Percentiles rank a stretch among this genome's conserved stretches.
phyloP scores from a whole-genome alignment of 768 basidiomycete species.

The Exsudoporus frostii region DNA sequence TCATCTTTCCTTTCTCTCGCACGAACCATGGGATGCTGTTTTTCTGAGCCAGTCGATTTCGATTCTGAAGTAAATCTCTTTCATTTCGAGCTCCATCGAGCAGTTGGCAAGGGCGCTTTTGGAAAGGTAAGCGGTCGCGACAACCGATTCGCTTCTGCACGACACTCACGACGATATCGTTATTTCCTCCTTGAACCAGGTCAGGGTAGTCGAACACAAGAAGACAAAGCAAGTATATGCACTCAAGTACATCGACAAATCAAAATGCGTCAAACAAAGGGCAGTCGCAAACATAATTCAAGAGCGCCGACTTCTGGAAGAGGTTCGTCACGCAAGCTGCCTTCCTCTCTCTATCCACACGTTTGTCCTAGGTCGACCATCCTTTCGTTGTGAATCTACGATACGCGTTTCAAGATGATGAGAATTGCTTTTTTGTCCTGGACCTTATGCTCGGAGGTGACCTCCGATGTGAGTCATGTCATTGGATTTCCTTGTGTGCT shows the following conservation, averaged over 20 bases:
- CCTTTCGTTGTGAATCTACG: constrained; percentile 87
- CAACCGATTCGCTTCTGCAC: background rate
- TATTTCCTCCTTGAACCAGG: constrained; percentile 42
- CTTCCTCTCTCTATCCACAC: constrained; percentile 9
- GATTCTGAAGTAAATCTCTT: constrained; percentile 83
- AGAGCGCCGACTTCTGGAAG: constrained; percentile 87
- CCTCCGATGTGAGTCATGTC: constrained; percentile 67
- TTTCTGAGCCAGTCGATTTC: constrained; percentile 81
- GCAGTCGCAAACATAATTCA: constrained; percentile 93
- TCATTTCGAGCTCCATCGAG: constrained; percentile 94
- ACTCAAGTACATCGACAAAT: constrained; percentile 97
- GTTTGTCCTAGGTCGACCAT: constrained; percentile 66
- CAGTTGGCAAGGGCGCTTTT: constrained; percentile 96
- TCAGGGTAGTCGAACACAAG: constrained; percentile 96
- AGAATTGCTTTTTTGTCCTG: constrained; percentile 96
- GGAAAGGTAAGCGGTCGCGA: constrained; percentile 68
- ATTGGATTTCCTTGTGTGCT: background rate
- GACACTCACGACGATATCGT: constrained; percentile 2
- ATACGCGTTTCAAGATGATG: constrained; percentile 96
- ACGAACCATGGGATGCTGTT: constrained; percentile 55
- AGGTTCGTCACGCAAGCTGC: constrained; percentile 48
- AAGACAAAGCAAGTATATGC: constrained; percentile 89
- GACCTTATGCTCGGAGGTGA: constrained; percentile 97
- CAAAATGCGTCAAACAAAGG: constrained; percentile 85
- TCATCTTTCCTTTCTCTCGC: constrained; percentile 32